These are phyloP conservation scores for Pseudomassariella vexata DNA, from an alignment of 2,329 filamentous ascomycete species.

Conservation along the genomic window DNA sequence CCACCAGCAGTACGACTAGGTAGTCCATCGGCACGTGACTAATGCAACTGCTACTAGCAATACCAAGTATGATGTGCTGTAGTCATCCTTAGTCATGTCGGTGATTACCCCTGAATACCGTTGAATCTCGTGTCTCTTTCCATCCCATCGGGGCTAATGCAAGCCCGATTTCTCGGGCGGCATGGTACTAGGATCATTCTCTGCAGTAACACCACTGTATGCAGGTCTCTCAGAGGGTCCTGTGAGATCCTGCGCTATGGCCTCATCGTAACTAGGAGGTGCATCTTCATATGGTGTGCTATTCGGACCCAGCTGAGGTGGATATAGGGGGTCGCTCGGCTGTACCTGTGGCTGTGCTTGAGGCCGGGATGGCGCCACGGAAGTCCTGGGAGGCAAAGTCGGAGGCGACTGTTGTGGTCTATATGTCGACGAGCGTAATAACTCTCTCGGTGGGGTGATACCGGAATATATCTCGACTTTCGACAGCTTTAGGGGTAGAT, in stretches of 20 bases:
- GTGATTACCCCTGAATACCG: no score
- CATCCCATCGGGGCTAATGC: no score
- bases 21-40: no score
- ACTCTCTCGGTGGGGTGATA: slow-evolving; percentile 70
- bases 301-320: slow-evolving; percentile 47
- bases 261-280: slow-evolving; percentile 94
- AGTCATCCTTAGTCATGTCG: no score
- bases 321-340: slow-evolving; percentile 51
- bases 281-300: slow-evolving; percentile 61
- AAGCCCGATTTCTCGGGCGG: slow-evolving; percentile 19
- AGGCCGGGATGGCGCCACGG: slow-evolving; percentile 10
- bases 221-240: slow-evolving; percentile 61
- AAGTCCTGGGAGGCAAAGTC: slow-evolving; percentile 33
- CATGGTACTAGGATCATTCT: slow-evolving; percentile 49
- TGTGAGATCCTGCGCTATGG: slow-evolving; percentile 68
- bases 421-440: slow-evolving; percentile 48
- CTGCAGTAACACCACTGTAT: slow-evolving; percentile 59
- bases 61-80: no score
- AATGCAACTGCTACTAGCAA: no score
- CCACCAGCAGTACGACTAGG: no score
- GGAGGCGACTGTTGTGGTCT: slow-evolving; percentile 21
- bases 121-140: no score
- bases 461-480: slow-evolving; percentile 78
- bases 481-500: slow-evolving; percentile 72
- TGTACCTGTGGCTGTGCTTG: slow-evolving; percentile 15